Evolutionary conservation across 768 basidiomycete species (phyloP).

Genomic region (Artomyces pyxidatus): DNA sequence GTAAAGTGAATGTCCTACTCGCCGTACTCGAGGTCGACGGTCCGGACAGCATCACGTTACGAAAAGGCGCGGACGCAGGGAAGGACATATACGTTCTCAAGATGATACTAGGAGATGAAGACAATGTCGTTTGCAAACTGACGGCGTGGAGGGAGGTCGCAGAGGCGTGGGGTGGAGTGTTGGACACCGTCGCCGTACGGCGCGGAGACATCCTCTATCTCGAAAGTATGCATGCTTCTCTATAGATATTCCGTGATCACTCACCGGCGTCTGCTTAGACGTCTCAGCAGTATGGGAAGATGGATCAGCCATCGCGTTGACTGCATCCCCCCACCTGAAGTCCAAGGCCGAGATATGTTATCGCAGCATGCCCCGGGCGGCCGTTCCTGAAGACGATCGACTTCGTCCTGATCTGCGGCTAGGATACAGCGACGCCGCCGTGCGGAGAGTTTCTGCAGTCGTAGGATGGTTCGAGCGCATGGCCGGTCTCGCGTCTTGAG

Average conservation of each 20-base stretch:
- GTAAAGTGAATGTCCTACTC: conserved; percentile 50
- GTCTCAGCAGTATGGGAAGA: conserved; percentile 42
- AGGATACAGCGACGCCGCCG: conserved; percentile 58
- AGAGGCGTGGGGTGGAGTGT: conserved; percentile 57
- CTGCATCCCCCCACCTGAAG: conserved; percentile 61
- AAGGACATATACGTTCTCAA: conserved; percentile 60
- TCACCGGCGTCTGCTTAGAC: conserved; percentile 32
- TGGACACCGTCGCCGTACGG: conserved; percentile 37
- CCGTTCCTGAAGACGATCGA: conserved; percentile 40
- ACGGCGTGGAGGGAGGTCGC: conserved; percentile 77
- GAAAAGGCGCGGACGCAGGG: conserved; percentile 63
- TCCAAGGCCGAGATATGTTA: conserved; percentile 66
- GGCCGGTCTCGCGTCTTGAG: conserved; percentile 41
- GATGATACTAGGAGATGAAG: conserved; percentile 68
- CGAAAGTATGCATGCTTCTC: conserved; percentile 38
- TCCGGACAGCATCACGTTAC: conserved; percentile 58
- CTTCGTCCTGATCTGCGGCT: conserved; percentile 69
- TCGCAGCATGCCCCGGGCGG: conserved; percentile 53
- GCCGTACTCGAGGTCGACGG: conserved; percentile 73
- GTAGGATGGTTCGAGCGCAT: conserved; percentile 69
- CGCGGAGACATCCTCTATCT: conserved; percentile 67
- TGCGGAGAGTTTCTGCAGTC: conserved; percentile 57
- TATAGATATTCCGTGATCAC: conserved; percentile 13
- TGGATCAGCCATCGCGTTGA: conserved; percentile 25
- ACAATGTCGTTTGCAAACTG: conserved; percentile 57